Evolutionary conservation across 768 basidiomycete species (phyloP), one percentile per base, ranked within the genome.

Genomic region (Pluteus cervinus): DNA sequence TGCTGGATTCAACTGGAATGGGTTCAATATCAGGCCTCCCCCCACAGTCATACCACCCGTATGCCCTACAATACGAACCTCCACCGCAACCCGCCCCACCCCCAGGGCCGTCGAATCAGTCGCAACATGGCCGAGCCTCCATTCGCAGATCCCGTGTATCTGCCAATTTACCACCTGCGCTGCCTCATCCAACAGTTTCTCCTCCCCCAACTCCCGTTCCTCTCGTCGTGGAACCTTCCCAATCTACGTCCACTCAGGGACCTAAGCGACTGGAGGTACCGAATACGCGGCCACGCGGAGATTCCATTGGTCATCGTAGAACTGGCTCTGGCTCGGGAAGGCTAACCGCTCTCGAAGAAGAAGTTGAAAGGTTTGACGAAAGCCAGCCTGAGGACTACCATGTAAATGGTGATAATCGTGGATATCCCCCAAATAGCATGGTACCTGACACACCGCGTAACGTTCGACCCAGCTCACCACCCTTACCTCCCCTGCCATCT

Each of bases 401-500:
- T n/a, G n/a, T n/a, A n/a, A n/a, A n/a, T n/a, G n/a, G n/a, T n/a
- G n/a, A n/a, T n/a, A n/a, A n/a, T n/a, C n/a, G n/a, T n/a, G n/a
- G n/a, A n/a, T n/a, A n/a, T n/a, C n/a, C n/a, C n/a, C n/a, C n/a
- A n/a, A n/a, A n/a, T n/a, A n/a, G n/a, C n/a, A n/a, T 53, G 38
- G 54, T 57, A 37, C 55, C 66, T 25, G 69, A 72, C 30, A 66
- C 66, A 6, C 63, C 67, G 21, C 71, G 63, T 24, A 60, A 57
- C 24, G 38, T 51, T 22, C 71, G 65, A 46, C 63, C 62, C 47
- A 76, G 79, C 28, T 76, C 75, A 7, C 83, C 75, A 40, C 85
- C 80, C 14, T 62, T 85, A 9, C 84, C 82, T 12, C 81, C 81
- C 29, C 55, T 83, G 33, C 82, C 80, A 26, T n/a, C n/a, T n/a